Evolutionary conservation across 140 eudicot genomes (phyloP), one percentile per base, ranked within the genome.

Genomic region (Erigeron philadelphicus): DNA sequence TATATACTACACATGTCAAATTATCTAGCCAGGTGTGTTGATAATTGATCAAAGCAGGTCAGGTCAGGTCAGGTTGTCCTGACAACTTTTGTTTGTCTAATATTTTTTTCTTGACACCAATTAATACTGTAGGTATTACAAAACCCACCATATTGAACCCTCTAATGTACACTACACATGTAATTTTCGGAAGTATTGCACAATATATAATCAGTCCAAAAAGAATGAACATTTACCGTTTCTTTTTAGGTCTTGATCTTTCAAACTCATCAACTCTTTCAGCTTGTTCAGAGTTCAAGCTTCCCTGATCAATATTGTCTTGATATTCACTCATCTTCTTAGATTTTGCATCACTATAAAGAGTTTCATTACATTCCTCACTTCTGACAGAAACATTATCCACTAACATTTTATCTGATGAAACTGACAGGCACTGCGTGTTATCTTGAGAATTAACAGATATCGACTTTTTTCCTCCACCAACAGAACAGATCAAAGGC

Each of bases 241-340:
- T 86, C 89, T 81, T 84, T 76, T 71, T 73, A 38, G 86, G 81
- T 74, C 75, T 80, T 53, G 76, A 54, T 45, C 66, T 72, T 19
- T 47, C 67, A 4, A 38, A 58, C 68, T 77, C 81, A 69, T 70
- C 76, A 43, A 66, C 44, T 41, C 38, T 50, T 23, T 71, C 80
- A 43, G 59, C 77, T 50, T 47, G 68, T 45, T 77, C 80, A 59
- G 77, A 71, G 25, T 67, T 67, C 16, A 35, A 44, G 50, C 60
- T 77, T 66, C 80, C 69, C 60, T 72, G 80, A 56, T 78, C 75
- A 82, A 72, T 60, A 61, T 42, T 69, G 57, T 82, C 65, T 65
- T 73, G 61, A 62, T 75, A 47, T 54, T 61, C 83, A 60, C 58
- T 12, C 59, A 68, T 70, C 62, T 76, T 78, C 70, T 71, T 9